These are phyloP conservation scores for Yamadazyma sp. DNA, from an alignment of 805 yeast species.

Conservation along the genomic window DNA sequence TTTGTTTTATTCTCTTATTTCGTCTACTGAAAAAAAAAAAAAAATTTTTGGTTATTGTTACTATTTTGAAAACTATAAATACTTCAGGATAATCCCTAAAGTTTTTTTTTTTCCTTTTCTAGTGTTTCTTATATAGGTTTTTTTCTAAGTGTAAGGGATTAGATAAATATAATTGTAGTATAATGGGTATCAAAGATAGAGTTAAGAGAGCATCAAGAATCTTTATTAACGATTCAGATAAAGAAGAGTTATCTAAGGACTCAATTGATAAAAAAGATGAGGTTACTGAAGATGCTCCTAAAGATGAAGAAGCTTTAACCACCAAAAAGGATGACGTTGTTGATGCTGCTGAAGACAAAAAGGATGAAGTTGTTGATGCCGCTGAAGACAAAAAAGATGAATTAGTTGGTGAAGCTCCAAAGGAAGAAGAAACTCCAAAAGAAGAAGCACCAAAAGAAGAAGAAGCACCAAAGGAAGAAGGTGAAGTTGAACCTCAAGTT, in stretches of 20 bases:
- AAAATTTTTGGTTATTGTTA: too few species aligned
- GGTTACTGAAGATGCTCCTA: slow-evolving; percentile 5
- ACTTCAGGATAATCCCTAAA: slow-evolving; percentile 1
- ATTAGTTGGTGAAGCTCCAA: slow-evolving; percentile 3
- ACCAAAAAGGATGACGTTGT: slow-evolving; percentile 7
- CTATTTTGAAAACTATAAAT: slow-evolving; percentile 7
- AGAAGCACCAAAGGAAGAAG: slow-evolving; percentile 10
- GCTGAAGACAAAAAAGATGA: slow-evolving; percentile 11
- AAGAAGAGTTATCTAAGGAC: slow-evolving; percentile 14
- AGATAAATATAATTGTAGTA: slow-evolving; percentile 1
- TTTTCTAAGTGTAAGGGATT: background rate
- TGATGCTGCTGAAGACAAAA: slow-evolving; percentile 7
- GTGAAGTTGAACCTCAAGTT: slow-evolving; percentile 2
- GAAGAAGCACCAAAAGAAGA: slow-evolving; percentile 6
- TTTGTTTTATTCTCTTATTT: background rate
- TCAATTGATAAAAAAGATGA: slow-evolving; percentile 4
- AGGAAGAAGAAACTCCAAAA: slow-evolving; percentile 6
- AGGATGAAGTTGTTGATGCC: slow-evolving; percentile 7
- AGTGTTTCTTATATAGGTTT: background rate
- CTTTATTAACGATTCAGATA: slow-evolving; percentile 27
- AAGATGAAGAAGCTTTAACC: slow-evolving; percentile 4
- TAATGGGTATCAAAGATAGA: slow-evolving; percentile 37
- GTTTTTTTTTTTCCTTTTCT: background rate
- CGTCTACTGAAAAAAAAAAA: too few species aligned
- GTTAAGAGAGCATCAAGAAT: slow-evolving; percentile 38